Base-by-base conservation (phyloP, 1,284 basidiomycete species). In the Ceratobasidium sp. region DNA sequence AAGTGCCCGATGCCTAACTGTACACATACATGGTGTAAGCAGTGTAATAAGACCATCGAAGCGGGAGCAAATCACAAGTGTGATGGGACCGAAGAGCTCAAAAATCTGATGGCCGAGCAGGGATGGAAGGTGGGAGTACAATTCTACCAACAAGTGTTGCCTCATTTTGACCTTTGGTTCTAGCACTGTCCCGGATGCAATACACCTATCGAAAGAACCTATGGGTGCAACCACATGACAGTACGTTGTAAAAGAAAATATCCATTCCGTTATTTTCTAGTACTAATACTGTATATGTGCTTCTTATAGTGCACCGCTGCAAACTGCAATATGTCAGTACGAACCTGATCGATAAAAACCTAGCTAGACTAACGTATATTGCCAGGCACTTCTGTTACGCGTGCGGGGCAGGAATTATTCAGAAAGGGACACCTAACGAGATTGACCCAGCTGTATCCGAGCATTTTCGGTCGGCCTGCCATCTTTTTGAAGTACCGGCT, bases 221-320 rank as follows among this genome's bases (percentile, higher is more conserved):
- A 26, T 10, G 74, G 74, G 10, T 75, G 72, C 48, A 74, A 75
- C 41, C 70, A 73, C 36, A 75, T 75, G 72, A 74, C 61, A 6
- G 74, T 75, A 36, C 58, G 71, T 67, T n/a, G n/a, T n/a, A n/a
- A n/a, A n/a, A n/a, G n/a, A n/a, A n/a, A n/a, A n/a, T n/a, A n/a
- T 3, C 34, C 14, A 18, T 14, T 14, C 6, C 6, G 36, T 14
- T 39, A 14, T 39, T 39, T 39, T 39, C 36, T 6, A 39, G 14
- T 14, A 14, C 6, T 39, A 39, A 39, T 14, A 39, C 36, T 14
- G 8, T 14, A 14, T 14, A n/a, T 39, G 14, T 6, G 36, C 36
- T 39, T 39, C 8, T 39, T 39, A 39, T 26, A 73, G 74, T 75
- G 74, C 34, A 8, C 41, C 23, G 62, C 55, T 30, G 67, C 72